A percentile compares a stretch with the other conserved stretches of the same genome.
phyloP scores from a whole-genome alignment of 129 eudicot genomes.

The Flaveria sonorensis region DNA sequence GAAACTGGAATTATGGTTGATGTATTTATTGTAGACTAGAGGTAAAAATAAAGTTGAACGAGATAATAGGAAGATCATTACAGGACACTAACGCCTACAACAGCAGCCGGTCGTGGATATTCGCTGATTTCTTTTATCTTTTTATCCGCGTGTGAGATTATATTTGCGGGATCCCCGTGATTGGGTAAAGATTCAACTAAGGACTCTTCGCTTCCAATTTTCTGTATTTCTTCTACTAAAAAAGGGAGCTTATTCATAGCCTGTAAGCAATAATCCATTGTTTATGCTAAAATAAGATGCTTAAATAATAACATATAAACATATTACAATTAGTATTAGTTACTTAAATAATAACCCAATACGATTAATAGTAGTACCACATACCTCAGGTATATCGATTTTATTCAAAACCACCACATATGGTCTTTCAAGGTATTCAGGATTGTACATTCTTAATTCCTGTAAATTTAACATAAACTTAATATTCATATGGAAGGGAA shows the following conservation, averaged over 20 bases:
- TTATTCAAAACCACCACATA: constrained; percentile 85
- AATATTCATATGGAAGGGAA: background rate
- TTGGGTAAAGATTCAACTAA: constrained; percentile 32
- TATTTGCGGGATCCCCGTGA: constrained; percentile 26
- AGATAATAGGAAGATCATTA: constrained; percentile 33
- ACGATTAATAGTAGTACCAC: constrained; percentile 12
- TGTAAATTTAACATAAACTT: constrained; percentile 28
- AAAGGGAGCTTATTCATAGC: constrained; percentile 63
- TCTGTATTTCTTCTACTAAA: constrained; percentile 64
- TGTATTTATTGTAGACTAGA: background rate
- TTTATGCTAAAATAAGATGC: constrained; percentile 10
- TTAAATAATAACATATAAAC: background rate
- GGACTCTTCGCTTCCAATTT: constrained; percentile 53
- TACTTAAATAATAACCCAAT: background rate
- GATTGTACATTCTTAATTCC: constrained; percentile 98
- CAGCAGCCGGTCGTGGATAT: constrained; percentile 77
- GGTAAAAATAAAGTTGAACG: background rate
- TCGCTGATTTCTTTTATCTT: constrained; percentile 85
- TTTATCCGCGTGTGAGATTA: constrained; percentile 35
- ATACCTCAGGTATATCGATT: constrained; percentile 81
- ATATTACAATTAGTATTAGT: constrained; percentile 16
- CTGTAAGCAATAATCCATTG: constrained; percentile 40
- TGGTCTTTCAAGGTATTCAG: constrained; percentile 91
- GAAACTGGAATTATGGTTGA: background rate
- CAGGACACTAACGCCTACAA: constrained; percentile 94